Conservation (phyloP, 192 early-diverging fungal species). For the Coemansia sp. region DNA sequence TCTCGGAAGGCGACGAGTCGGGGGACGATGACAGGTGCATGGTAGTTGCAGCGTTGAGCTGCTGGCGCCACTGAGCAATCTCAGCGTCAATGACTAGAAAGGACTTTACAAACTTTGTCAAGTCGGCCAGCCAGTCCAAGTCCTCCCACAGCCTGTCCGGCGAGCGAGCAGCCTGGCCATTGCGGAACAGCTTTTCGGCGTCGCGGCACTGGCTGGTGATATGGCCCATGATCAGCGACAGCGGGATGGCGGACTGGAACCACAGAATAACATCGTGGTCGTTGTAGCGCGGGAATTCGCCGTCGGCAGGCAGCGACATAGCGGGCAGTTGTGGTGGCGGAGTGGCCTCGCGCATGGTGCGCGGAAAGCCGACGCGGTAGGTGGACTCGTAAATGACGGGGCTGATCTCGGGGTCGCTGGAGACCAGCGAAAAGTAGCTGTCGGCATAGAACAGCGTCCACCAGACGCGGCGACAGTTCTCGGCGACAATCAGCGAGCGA, state of each 20-base stretch:
- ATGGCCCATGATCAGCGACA: conserved; percentile 51
- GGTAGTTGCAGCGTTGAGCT: conserved; percentile 41
- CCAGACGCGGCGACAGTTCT: conserved; percentile 52
- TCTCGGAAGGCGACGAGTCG: conserved; percentile 5
- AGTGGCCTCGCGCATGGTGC: conserved; percentile 47
- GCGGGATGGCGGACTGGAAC: conserved; percentile 50
- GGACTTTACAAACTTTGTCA: conserved; percentile 43
- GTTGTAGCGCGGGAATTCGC: conserved; percentile 46
- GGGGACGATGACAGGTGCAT: conserved; percentile 5
- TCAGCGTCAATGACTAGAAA: conserved; percentile 50
- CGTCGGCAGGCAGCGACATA: conserved; percentile 1
- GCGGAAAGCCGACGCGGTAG: conserved; percentile 47
- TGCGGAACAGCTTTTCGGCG: conserved; percentile 46
- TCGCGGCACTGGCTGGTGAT: conserved; percentile 43
- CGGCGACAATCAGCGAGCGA: conserved; percentile 49
- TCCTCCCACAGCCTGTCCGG: conserved; percentile 39
- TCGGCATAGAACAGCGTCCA: conserved; percentile 51
- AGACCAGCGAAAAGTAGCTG: conserved; percentile 47
- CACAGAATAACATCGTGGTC: conserved; percentile 52
- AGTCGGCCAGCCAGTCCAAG: conserved; percentile 36
- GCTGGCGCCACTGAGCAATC: conserved; percentile 50
- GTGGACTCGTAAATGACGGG: conserved; percentile 46
- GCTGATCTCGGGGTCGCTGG: conserved; percentile 39
- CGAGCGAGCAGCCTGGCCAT: conserved; percentile 40
- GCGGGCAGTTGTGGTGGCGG: conserved; percentile 23